phyloP scores from a whole-genome alignment of 306 rosid species.

The Macrotyloma uniflorum region DNA sequence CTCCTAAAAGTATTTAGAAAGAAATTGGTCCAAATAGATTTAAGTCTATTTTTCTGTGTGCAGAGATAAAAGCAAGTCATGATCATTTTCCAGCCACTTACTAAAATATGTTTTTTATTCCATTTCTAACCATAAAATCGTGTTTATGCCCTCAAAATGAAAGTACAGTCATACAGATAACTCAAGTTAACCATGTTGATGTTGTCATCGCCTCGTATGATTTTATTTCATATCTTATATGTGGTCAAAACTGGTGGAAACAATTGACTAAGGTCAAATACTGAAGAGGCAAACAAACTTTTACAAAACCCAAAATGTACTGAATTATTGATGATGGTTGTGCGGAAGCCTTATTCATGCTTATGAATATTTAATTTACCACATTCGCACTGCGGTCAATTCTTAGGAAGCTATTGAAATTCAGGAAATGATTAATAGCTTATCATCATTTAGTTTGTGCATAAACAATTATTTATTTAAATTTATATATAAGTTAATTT shows the following conservation, averaged over 20 bases:
- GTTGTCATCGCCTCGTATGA: background rate
- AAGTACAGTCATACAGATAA: background rate
- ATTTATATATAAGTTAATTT: too few relatives aligned
- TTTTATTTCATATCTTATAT: background rate
- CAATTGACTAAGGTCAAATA: background rate
- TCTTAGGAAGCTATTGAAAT: slow-evolving; percentile 2
- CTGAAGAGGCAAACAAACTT: background rate
- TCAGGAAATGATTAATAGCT: slow-evolving; percentile 12
- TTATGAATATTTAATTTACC: background rate
- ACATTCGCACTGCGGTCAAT: slow-evolving; percentile 8
- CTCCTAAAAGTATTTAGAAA: too few relatives aligned
- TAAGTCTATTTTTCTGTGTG: too few relatives aligned
- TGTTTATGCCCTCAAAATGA: background rate
- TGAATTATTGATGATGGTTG: background rate
- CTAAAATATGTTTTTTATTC: background rate
- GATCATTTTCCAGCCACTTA: background rate
- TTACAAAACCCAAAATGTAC: background rate
- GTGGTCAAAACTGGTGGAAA: background rate
- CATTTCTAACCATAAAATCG: background rate
- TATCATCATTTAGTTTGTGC: background rate
- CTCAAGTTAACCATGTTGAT: background rate
- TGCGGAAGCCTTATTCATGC: background rate
- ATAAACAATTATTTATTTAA: background rate
- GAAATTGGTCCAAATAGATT: too few relatives aligned
- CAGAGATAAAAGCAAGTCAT: background rate